Evolutionary conservation across 2,329 filamentous ascomycete genomes (phyloP), one percentile per base, ranked within the genome.

Genomic region (Podosphaera xanthii): DNA sequence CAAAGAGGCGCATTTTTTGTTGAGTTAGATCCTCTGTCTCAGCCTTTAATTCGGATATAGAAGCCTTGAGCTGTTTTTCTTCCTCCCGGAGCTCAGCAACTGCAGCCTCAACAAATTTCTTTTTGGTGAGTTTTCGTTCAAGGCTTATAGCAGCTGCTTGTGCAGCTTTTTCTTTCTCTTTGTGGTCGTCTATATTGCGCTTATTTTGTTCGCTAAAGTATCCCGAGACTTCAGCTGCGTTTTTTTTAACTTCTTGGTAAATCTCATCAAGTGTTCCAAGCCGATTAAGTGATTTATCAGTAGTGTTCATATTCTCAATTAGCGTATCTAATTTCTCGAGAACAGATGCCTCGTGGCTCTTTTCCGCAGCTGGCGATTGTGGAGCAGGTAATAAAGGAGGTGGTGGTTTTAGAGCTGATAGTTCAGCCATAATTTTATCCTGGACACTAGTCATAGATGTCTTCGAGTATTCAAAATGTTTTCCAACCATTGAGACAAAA

Each of bases 391-490:
- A 14, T 30, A 58, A 33, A 22, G 38, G 34, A 6, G 22, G 38
- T 1, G 76, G 73, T 57, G 77, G 71, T 46, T 46, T 22, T 12
- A 46, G 22, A 12, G 12, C 9, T 10, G 73, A 70, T 34, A 74
- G 73, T n/a, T 75, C 69, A 59, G 76, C 76, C 9, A 77, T 72
- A 61, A 84, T 78, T 67, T 76, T 79, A 61, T 78, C 75, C 63
- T 81, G 74, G 33, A 84, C 73, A 2, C 75, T 73, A 5, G 70
- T 75, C 0, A 75, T 73, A 0, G 83, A 78, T 52, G 79, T 77
- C 70, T 90, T 88, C 12, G 88, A 86, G 68, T 94, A 87, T 65
- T 94, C 88, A 66, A 86, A 95, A 69, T 97, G 90, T 68, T 94
- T 81, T 33, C 82, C 84, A 59, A 95, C 86, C 33, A 94, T 77